phyloP scores from a whole-genome alignment of 345 rosid species.

The Salix koriyanagi region DNA sequence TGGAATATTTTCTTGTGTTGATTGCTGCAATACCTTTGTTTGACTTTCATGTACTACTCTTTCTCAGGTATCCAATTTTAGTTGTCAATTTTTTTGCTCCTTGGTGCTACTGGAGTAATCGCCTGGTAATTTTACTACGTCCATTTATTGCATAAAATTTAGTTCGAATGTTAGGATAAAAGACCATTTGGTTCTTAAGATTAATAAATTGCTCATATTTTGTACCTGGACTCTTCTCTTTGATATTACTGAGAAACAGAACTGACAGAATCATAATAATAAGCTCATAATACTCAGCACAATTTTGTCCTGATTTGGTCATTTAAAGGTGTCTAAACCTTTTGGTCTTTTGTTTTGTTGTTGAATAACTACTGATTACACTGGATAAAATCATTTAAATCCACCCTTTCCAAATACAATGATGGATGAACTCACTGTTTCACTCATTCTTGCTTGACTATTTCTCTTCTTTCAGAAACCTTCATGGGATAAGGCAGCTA shows the following conservation, averaged over 20 bases:
- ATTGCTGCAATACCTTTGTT: neutral
- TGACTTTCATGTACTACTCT: slow-evolving; percentile 16
- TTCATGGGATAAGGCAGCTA: slow-evolving; percentile 97
- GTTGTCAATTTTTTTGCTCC: slow-evolving; percentile 94
- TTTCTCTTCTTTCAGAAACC: slow-evolving; percentile 65
- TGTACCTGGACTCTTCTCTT: neutral
- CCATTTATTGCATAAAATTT: slow-evolving; percentile 1
- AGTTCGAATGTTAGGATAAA: neutral
- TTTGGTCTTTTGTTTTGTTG: neutral
- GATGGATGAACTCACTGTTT: neutral
- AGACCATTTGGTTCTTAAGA: neutral
- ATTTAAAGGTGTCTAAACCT: neutral
- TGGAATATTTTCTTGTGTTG: neutral
- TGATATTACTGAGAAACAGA: neutral
- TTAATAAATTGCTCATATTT: neutral
- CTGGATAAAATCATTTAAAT: neutral
- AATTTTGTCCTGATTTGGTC: neutral
- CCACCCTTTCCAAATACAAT: neutral
- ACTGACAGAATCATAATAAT: neutral
- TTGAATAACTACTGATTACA: neutral
- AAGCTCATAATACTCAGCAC: neutral
- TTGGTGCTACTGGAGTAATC: slow-evolving; percentile 96
- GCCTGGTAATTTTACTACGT: slow-evolving; percentile 56
- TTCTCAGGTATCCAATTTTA: slow-evolving; percentile 72
- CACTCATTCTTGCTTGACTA: slow-evolving; percentile 6